Evolutionary conservation across 306 rosid species (phyloP), one percentile per base, ranked within the genome.

Genomic region (Trichosanthes cucumerina): DNA sequence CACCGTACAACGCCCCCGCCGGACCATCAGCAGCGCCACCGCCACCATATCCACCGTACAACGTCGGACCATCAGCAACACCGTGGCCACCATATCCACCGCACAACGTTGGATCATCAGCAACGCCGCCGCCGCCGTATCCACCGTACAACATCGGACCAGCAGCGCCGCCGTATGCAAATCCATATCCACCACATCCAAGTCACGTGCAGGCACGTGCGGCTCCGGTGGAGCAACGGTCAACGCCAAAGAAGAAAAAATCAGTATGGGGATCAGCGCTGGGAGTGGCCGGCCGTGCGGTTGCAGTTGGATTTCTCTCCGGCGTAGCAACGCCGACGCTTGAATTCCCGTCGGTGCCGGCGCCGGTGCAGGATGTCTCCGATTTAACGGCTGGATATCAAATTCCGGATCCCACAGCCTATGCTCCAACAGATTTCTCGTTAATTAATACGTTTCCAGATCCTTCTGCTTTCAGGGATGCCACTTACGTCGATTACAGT

Each of bases 261-360:
- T 83, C 87, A 80, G 88, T 86, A 62, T 60, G 41, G 47, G 88
- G 87, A 41, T 28, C 90, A 47, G 41, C 68, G 39, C 78, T 90
- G 87, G 97, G 93, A 0, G 14, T 90, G 78, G 65, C 65, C 36
- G 65, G 65, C n/a, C n/a, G n/a, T 11, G 65, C 65, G 15, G 34
- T 58, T 9, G 65, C 65, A 24, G 34, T 58, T 3, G 65, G 65
- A 58, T 36, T 24, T 11, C 18, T 58, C 65, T 24, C 36, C 16
- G 36, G 65, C 18, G 65, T 23, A 1, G 16, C 16, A 8, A 16
- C 13, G 36, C 11, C 36, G 36, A 24, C 36, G 26, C 28, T 58
- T 10, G 65, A 24, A 34, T 6, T 26, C 16, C 65, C 36, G 65
- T n/a, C 59, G 26, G 26, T 10, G 26, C 26, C 26, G 59, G 59